Conservation (phyloP, 352 stramenopile species). For the Phytophthora pinifolia region DNA sequence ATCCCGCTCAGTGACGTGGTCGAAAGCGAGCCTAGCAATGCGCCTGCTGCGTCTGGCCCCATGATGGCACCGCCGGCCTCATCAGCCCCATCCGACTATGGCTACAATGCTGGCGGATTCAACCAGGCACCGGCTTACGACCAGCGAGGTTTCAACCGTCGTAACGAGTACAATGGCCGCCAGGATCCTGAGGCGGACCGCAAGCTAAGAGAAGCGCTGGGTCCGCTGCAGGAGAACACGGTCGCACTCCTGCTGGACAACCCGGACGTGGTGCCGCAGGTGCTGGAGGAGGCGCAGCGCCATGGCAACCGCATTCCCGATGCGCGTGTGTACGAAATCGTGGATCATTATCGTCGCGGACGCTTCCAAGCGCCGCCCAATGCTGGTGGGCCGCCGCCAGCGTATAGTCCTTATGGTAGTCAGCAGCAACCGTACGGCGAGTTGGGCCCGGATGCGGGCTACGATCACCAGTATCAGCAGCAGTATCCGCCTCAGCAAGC, state of each 20-base stretch:
- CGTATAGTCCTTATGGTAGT: conserved; percentile 49
- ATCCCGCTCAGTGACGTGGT: conserved; percentile 74
- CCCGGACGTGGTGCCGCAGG: conserved; percentile 70
- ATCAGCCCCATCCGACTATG: conserved; percentile 12
- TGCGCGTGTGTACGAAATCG: conserved; percentile 74
- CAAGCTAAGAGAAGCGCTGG: conserved; percentile 63
- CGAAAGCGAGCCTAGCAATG: conserved; percentile 24
- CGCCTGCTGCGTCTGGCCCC: conserved; percentile 15
- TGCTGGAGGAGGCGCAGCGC: conserved; percentile 80
- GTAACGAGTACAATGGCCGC: conserved; percentile 30
- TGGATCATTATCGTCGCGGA: conserved; percentile 61
- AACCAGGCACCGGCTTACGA: conserved; percentile 23
- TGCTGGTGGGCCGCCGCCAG: conserved; percentile 28
- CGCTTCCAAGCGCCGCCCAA: conserved; percentile 32
- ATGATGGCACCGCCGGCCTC: conserved; percentile 23
- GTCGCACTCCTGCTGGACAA: conserved; percentile 73
- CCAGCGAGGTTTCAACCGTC: conserved; percentile 26
- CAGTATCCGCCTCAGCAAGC: conserved; percentile 37
- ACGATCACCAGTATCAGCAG: conserved; percentile 30
- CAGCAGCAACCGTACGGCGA: conserved; percentile 37
- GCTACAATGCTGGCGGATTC: conserved; percentile 27
- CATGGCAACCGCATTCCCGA: conserved; percentile 78
- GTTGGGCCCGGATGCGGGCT: conserved; percentile 31
- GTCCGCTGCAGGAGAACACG: conserved; percentile 72
- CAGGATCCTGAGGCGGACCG: conserved; percentile 57